A percentile compares a stretch with the other conserved stretches of the same genome.
Conservation (phyloP, 768 basidiomycete species). For the Hericium coralloides region DNA sequence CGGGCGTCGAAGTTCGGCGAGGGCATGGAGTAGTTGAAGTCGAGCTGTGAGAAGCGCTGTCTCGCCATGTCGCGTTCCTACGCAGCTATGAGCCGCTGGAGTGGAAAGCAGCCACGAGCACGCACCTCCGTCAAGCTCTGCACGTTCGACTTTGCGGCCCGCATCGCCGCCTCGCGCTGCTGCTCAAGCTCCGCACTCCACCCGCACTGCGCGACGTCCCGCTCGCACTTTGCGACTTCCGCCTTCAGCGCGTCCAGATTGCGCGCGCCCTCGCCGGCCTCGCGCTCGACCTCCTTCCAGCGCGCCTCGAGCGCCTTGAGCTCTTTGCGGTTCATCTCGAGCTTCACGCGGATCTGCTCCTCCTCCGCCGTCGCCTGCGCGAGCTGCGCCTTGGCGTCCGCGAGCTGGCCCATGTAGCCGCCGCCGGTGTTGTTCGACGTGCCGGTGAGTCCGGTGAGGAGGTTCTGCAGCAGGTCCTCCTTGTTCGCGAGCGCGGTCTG, state of each 20-base stretch:
- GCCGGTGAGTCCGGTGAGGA: conserved; percentile 84
- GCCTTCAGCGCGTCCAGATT: conserved; percentile 51
- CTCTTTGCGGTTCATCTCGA: conserved; percentile 73
- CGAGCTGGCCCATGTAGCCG: conserved; percentile 95
- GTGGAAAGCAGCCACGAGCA: background rate
- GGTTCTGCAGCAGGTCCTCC: conserved; percentile 91
- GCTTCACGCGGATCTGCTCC: conserved; percentile 69
- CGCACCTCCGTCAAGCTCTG: conserved; percentile 55
- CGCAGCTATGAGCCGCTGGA: background rate
- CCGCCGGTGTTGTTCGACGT: conserved; percentile 63
- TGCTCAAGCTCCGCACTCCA: conserved; percentile 76
- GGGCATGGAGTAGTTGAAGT: conserved; percentile 79
- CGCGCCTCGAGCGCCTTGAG: conserved; percentile 63
- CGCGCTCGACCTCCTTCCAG: conserved; percentile 79
- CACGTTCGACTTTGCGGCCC: conserved; percentile 44
- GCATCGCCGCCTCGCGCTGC: conserved; percentile 41
- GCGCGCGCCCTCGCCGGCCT: conserved; percentile 68
- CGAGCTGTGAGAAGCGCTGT: conserved; percentile 57
- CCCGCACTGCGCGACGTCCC: conserved; percentile 46
- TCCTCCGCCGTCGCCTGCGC: conserved; percentile 78
- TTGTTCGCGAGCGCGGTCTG: conserved; percentile 56
- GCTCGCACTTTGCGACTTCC: conserved; percentile 48
- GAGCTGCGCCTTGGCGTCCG: conserved; percentile 67
- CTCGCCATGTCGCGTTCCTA: conserved; percentile 65
- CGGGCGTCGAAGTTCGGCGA: conserved; percentile 70